phyloP scores from a whole-genome alignment of 2,329 filamentous ascomycete genomes.

The Penicillium sp. region DNA sequence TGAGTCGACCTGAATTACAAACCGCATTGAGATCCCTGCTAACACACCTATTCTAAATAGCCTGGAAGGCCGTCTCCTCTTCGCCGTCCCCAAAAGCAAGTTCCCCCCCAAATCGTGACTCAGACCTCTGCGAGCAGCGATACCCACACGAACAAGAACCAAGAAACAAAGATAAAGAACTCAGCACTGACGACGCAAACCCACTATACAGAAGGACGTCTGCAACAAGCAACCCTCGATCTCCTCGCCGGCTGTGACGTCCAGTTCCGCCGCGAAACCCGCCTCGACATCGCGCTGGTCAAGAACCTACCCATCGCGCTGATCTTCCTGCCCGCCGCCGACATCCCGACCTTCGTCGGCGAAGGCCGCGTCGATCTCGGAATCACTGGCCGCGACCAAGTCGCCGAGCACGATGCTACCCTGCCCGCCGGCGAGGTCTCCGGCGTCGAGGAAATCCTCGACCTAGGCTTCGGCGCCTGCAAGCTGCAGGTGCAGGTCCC shows the following conservation, averaged over 20 bases:
- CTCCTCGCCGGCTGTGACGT: slow-evolving; percentile 92
- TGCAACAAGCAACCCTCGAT: slow-evolving; percentile 84
- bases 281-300: slow-evolving; percentile 94
- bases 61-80: slow-evolving; percentile 87
- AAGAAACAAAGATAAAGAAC: slow-evolving; percentile 5
- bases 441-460: slow-evolving; percentile 81
- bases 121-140: slow-evolving; percentile 11
- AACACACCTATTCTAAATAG: slow-evolving; percentile 51
- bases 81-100: slow-evolving; percentile 97
- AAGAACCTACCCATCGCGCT: slow-evolving; percentile 96
- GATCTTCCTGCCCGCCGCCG: slow-evolving; percentile 92
- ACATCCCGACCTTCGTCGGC: slow-evolving; percentile 96
- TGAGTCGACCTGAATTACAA: slow-evolving; percentile 40
- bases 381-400: slow-evolving; percentile 91
- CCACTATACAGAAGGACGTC: slow-evolving; percentile 72
- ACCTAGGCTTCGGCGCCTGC: slow-evolving; percentile 86
- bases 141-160: slow-evolving; percentile 6
- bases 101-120: slow-evolving; percentile 33
- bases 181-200: slow-evolving; percentile 15
- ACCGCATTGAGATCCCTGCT: background rate
- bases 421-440: slow-evolving; percentile 41
- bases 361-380: slow-evolving; percentile 91
- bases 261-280: slow-evolving; percentile 91
- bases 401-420: slow-evolving; percentile 78
- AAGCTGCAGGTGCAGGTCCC: slow-evolving; percentile 97